Conservation (phyloP, 2,329 filamentous ascomycete species). For the Neurospora sp. region DNA sequence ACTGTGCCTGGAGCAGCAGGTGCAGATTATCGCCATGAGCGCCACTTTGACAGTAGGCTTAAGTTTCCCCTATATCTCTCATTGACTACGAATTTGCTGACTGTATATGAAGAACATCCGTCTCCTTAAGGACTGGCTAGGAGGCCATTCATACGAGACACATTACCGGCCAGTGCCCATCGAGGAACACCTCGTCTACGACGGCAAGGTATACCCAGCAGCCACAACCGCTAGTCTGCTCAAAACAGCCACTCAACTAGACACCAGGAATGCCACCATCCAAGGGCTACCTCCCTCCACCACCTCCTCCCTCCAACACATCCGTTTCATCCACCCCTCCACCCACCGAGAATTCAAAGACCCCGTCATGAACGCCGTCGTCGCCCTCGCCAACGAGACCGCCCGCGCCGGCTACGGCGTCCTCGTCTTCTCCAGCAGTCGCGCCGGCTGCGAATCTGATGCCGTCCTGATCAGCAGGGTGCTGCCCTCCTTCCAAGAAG, state of each 20-base stretch:
- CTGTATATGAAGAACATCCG: constrained; percentile 50
- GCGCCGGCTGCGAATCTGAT: constrained; percentile 56
- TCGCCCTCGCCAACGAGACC: constrained; percentile 60
- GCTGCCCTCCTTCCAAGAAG: constrained; percentile 42
- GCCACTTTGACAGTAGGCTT: constrained; percentile 57
- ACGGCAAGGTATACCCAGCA: constrained; percentile 56
- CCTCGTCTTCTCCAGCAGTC: constrained; percentile 65
- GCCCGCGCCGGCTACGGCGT: constrained; percentile 59
- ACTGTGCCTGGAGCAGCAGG: constrained; percentile 53
- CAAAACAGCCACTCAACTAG: constrained; percentile 45
- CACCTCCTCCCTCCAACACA: constrained; percentile 26
- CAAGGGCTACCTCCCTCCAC: not conserved
- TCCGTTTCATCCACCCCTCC: constrained; percentile 45
- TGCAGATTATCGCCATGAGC: constrained; percentile 73
- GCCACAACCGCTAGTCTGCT: constrained; percentile 48
- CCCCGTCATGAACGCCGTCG: constrained; percentile 58
- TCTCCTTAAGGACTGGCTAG: constrained; percentile 59
- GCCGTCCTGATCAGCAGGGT: constrained; percentile 59
- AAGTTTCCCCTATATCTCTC: constrained; percentile 14
- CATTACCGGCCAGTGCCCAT: constrained; percentile 67
- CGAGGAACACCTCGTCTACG: constrained; percentile 64
- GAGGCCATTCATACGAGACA: constrained; percentile 62
- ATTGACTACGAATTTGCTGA: constrained; percentile 1
- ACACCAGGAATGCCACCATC: constrained; percentile 13
- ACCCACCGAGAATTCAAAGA: constrained; percentile 52